Evolutionary conservation across 306 rosid species (phyloP).

Genomic region (Begonia loranthoides): DNA sequence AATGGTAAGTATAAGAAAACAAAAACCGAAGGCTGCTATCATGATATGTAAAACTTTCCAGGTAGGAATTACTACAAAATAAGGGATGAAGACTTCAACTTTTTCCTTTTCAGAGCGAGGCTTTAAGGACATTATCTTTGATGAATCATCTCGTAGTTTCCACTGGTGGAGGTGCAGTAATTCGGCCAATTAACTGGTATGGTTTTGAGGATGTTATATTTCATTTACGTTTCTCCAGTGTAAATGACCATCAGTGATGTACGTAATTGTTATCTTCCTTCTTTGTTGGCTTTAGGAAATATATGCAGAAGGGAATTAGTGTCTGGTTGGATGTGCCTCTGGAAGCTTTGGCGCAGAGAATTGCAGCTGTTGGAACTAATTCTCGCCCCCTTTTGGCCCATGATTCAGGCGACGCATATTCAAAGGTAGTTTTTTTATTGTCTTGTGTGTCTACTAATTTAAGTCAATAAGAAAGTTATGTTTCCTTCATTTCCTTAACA

Average conservation of each 20-base stretch:
- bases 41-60: not conserved
- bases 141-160: slow-evolving; percentile 58
- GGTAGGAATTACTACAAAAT: slow-evolving; percentile 4
- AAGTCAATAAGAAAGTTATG: not conserved
- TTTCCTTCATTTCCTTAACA: not conserved
- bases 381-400: slow-evolving; percentile 86
- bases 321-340: slow-evolving; percentile 93
- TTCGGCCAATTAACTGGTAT: slow-evolving; percentile 86
- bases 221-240: not conserved
- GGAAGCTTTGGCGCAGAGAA: slow-evolving; percentile 86
- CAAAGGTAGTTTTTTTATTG: slow-evolving; percentile 36
- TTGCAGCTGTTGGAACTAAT: slow-evolving; percentile 72
- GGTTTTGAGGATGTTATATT: slow-evolving; percentile 12
- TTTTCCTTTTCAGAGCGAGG: slow-evolving; percentile 54
- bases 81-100: slow-evolving; percentile 6
- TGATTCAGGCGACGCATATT: slow-evolving; percentile 66
- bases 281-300: slow-evolving; percentile 39
- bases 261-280: slow-evolving; percentile 1
- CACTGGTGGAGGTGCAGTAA: slow-evolving; percentile 94
- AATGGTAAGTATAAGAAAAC: not conserved
- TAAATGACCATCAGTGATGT: not conserved
- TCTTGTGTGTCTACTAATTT: slow-evolving; percentile 1
- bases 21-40: not conserved
- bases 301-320: slow-evolving; percentile 80
- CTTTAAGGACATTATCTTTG: slow-evolving; percentile 45